Percentiles rank a stretch among this genome's conserved stretches.
phyloP scores from a whole-genome alignment of 2,329 filamentous ascomycete species.

The Coleophoma cylindrospora region DNA sequence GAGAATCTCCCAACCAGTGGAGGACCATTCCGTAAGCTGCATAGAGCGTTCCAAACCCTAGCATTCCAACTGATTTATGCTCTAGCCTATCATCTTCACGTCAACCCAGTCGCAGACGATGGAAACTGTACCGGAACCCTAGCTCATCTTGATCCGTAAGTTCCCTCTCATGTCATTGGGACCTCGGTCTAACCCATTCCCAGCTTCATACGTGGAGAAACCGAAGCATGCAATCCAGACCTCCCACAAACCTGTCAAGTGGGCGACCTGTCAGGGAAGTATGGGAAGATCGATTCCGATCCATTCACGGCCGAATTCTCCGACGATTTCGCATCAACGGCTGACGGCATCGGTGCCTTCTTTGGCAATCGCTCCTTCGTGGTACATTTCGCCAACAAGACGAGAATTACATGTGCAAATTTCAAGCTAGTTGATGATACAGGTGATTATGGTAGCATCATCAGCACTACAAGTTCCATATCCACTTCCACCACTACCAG shows the following conservation, averaged over 20 bases:
- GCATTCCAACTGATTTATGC: conserved; percentile 6
- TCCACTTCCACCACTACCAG: too few relatives aligned
- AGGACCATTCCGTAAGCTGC: conserved; percentile 54
- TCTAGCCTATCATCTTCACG: conserved; percentile 70
- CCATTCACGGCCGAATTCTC: conserved; percentile 44
- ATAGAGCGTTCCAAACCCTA: conserved; percentile 53
- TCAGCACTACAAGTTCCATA: too few relatives aligned
- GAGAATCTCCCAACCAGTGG: conserved; percentile 51
- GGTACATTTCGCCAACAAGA: conserved; percentile 59
- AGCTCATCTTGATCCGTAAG: conserved; percentile 62
- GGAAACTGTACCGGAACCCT: conserved; percentile 69
- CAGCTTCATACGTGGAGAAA: conserved; percentile 31
- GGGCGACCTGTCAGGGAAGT: conserved; percentile 72
- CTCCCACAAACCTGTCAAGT: conserved; percentile 65
- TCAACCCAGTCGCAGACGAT: conserved; percentile 51
- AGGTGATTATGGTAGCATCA: neutral
- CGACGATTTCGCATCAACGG: conserved; percentile 54
- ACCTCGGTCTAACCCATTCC: conserved; percentile 3
- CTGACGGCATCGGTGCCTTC: conserved; percentile 46
- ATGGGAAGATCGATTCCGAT: conserved; percentile 52
- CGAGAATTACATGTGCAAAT: conserved; percentile 61
- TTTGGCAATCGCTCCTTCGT: conserved; percentile 62
- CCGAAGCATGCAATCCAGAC: conserved; percentile 50
- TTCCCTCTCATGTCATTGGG: neutral
- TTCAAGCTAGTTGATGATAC: conserved; percentile 33